Evolutionary conservation across 1,139 yeast genomes (phyloP), one percentile per base, ranked within the genome.

Genomic region (Kodamaea alishanica): DNA sequence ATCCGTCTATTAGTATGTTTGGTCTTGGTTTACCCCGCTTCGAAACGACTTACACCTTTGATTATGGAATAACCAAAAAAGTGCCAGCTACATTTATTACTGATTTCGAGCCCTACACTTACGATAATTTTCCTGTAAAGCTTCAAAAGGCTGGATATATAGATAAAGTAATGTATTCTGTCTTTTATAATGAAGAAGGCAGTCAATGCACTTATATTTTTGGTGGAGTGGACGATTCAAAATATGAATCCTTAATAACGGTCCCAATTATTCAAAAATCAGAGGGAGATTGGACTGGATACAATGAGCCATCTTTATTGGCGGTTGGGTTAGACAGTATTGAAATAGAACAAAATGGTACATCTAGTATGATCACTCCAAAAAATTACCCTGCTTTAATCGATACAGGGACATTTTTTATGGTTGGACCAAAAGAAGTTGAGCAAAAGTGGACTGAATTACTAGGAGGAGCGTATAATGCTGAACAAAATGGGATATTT

Each of bases 171-270:
- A 42, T 52, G 23, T 57, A 56, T 42, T 55, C 60, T 22, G 37
- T 56, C 15, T 55, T 44, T 40, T 47, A 53, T 42, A 38, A 49
- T 39, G 22, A 45, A 9, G 28, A 37, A 8, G 44, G 44, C 4
- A 24, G 27, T 6, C 26, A 45, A n/a, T 63, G 63, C 2, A 35
- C 51, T 2, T 33, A 58, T 12, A 43, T 61, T 10, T 61, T 62
- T 41, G 67, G 67, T 8, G 67, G 63, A 22, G 46, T 55, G 32
- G 67, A 62, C 38, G 47, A 47, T 8, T 61, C 56, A 15, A 61
- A 61, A 45, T 60, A 53, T 36, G 35, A 42, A 9, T 35, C 39
- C 2, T 58, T 60, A 43, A 34, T 45, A 7, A 35, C 34, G n/a
- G 41, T 47, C 12, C 43, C 44, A 2, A 22, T 37, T 15, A 37